phyloP scores from a whole-genome alignment of 2,329 filamentous ascomycete species.

The Raffaelea arxii region DNA sequence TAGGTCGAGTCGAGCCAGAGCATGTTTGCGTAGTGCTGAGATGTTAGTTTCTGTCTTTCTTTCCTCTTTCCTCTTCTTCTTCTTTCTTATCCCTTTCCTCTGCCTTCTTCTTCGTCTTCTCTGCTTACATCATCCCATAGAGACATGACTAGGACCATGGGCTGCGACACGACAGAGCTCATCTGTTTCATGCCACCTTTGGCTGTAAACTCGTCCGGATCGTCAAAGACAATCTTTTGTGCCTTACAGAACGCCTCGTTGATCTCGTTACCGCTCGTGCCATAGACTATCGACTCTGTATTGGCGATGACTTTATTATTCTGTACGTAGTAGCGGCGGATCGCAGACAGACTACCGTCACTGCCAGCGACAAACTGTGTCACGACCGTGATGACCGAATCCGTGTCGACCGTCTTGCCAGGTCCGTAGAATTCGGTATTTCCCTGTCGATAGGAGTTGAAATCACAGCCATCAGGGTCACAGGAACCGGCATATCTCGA shows the following conservation, averaged over 20 bases:
- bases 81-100: not conserved
- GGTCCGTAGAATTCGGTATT: slow-evolving; percentile 44
- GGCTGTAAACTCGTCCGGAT: slow-evolving; percentile 37
- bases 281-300: slow-evolving; percentile 27
- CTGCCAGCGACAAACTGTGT: slow-evolving; percentile 47
- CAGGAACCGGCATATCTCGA: slow-evolving; percentile 36
- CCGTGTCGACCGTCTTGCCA: slow-evolving; percentile 47
- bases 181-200: slow-evolving; percentile 46
- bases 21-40: slow-evolving; percentile 45
- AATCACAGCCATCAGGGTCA: slow-evolving; percentile 57
- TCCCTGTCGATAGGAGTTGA: slow-evolving; percentile 55
- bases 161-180: slow-evolving; percentile 37
- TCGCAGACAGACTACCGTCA: slow-evolving; percentile 38
- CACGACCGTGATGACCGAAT: slow-evolving; percentile 47
- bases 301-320: slow-evolving; percentile 42
- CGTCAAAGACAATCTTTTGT: slow-evolving; percentile 44
- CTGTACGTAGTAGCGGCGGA: slow-evolving; percentile 53
- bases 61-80: not conserved
- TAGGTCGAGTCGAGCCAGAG: slow-evolving; percentile 52
- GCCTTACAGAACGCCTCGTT: slow-evolving; percentile 43
- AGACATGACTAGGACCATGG: slow-evolving; percentile 54
- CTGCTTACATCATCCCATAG: slow-evolving; percentile 45
- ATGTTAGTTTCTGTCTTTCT: not conserved
- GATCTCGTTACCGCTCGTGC: slow-evolving; percentile 27
- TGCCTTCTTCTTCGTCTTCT: no score